Evolutionary conservation across 805 yeast genomes (phyloP).

Genomic region (Candida pseudoglaebosa): DNA sequence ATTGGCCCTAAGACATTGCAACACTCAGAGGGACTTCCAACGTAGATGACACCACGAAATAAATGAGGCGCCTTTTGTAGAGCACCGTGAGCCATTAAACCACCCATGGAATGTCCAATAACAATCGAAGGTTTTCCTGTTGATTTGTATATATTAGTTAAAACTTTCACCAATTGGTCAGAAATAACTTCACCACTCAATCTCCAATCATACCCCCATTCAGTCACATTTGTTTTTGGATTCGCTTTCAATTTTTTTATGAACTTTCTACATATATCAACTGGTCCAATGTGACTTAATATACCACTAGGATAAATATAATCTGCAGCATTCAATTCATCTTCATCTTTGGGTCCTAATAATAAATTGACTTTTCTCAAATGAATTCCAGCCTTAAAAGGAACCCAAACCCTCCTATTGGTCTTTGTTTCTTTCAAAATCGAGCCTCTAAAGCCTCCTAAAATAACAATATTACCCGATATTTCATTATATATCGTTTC

Average conservation of each 20-base stretch:
- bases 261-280: slow-evolving; percentile 67
- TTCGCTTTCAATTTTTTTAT: slow-evolving; percentile 50
- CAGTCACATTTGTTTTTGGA: slow-evolving; percentile 58
- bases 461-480: slow-evolving; percentile 72
- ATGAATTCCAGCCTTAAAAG: slow-evolving; percentile 79
- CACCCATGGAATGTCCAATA: slow-evolving; percentile 95
- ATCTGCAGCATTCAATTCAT: slow-evolving; percentile 54
- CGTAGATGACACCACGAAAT: slow-evolving; percentile 73
- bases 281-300: slow-evolving; percentile 80
- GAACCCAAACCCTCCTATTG: slow-evolving; percentile 75
- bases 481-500: slow-evolving; percentile 54
- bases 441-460: slow-evolving; percentile 91
- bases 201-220: slow-evolving; percentile 95
- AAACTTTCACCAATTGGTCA: slow-evolving; percentile 45
- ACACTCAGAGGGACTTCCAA: slow-evolving; percentile 81
- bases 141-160: slow-evolving; percentile 41
- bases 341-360: slow-evolving; percentile 70
- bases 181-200: slow-evolving; percentile 58
- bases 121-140: slow-evolving; percentile 61
- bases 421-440: slow-evolving; percentile 65
- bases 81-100: slow-evolving; percentile 76
- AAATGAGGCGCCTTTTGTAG: slow-evolving; percentile 64
- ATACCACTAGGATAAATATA: slow-evolving; percentile 69
- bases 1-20: slow-evolving; percentile 84
- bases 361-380: slow-evolving; percentile 63